A percentile compares a stretch with the other conserved stretches of the same genome.
Conservation (phyloP, 2,329 filamentous ascomycete genomes). For the Pyrenophora graminea region DNA sequence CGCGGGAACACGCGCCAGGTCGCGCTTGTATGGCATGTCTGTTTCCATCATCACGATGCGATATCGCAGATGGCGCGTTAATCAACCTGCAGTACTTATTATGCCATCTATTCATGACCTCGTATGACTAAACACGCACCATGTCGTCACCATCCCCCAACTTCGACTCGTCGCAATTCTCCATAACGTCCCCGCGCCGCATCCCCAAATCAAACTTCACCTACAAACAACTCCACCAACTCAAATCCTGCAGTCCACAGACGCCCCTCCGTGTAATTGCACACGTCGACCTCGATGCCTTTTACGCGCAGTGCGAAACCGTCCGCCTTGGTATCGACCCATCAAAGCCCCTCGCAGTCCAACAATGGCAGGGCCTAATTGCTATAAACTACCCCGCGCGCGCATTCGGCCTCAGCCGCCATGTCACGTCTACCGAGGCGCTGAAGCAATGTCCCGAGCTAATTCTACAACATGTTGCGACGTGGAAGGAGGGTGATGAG, state of each 20-base stretch:
- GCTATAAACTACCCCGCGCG: conserved; percentile 95
- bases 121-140: conserved; percentile 2
- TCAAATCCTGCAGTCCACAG: conserved; percentile 70
- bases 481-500: conserved; percentile 88
- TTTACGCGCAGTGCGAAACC: conserved; percentile 94
- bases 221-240: conserved; percentile 77
- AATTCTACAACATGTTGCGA: conserved; percentile 89
- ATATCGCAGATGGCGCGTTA: background rate
- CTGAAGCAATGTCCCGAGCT: conserved; percentile 84
- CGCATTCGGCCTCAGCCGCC: conserved; percentile 75
- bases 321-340: conserved; percentile 76
- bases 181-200: conserved; percentile 41
- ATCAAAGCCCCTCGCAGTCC: conserved; percentile 83
- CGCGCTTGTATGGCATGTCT: conserved; percentile 10
- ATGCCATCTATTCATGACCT: conserved; percentile 7
- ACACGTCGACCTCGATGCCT: conserved; percentile 94
- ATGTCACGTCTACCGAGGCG: conserved; percentile 79
- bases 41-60: background rate
- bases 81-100: background rate
- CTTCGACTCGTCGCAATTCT: conserved; percentile 53
- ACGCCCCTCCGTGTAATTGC: conserved; percentile 85
- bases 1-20: conserved; percentile 36
- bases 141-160: conserved; percentile 57
- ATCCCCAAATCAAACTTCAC: conserved; percentile 73
- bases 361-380: conserved; percentile 94